These are phyloP conservation scores for Serendipita sp. DNA, from an alignment of 768 basidiomycete species.

Conservation along the genomic window DNA sequence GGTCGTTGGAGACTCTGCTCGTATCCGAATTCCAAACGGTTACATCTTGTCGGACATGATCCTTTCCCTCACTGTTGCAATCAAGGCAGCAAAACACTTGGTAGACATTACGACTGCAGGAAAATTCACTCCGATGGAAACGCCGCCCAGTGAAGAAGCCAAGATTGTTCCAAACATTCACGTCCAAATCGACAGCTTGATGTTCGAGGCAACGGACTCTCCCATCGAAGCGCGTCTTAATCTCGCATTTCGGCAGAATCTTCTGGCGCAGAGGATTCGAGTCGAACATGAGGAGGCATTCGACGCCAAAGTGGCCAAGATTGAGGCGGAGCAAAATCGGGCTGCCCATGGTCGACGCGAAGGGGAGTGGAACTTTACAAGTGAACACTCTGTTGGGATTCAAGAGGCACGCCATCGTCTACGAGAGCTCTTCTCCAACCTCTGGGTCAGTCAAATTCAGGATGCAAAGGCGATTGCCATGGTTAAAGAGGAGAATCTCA, in stretches of 20 bases:
- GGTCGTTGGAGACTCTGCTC: constrained; percentile 44
- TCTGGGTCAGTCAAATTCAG: constrained; percentile 29
- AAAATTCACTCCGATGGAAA: constrained; percentile 35
- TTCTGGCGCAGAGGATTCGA: constrained; percentile 52
- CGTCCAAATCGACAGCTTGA: constrained; percentile 42
- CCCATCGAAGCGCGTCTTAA: constrained; percentile 64
- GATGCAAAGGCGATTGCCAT: constrained; percentile 9
- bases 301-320: constrained; percentile 54
- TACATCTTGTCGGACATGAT: constrained; percentile 64
- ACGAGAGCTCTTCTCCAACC: not conserved
- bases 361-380: constrained; percentile 45
- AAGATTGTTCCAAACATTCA: constrained; percentile 52
- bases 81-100: constrained; percentile 65
- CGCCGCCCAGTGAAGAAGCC: constrained; percentile 53
- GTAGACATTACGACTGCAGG: constrained; percentile 35
- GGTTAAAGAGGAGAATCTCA: constrained; percentile 29
- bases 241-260: constrained; percentile 55
- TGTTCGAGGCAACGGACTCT: constrained; percentile 70
- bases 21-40: constrained; percentile 63
- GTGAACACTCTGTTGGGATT: constrained; percentile 49
- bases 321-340: constrained; percentile 27
- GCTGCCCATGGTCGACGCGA: constrained; percentile 15
- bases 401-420: constrained; percentile 57
- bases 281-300: constrained; percentile 70
- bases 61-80: constrained; percentile 45